These are phyloP conservation scores for Hansenula lynferdii DNA, from an alignment of 1,139 yeast species.

Conservation along the genomic window DNA sequence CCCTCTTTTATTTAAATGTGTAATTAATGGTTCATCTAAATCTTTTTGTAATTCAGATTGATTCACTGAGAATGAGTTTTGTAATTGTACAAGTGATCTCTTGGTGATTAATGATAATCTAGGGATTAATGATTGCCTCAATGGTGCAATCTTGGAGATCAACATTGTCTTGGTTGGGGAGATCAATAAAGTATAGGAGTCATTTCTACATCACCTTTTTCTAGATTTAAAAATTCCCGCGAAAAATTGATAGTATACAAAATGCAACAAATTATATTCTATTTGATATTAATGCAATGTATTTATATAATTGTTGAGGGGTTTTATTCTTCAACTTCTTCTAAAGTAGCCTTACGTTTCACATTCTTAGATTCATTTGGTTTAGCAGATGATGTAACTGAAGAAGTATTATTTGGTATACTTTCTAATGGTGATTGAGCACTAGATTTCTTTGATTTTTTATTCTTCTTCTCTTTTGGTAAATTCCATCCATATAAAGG, in stretches of 20 bases:
- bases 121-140: not conserved
- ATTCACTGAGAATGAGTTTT: slow-evolving; percentile 11
- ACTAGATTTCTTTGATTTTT: slow-evolving; percentile 7
- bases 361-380: slow-evolving; percentile 2
- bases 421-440: slow-evolving; percentile 2
- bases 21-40: slow-evolving; percentile 18
- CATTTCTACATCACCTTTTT: too few relatives aligned
- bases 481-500: slow-evolving; percentile 90
- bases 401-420: not conserved
- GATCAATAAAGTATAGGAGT: too few relatives aligned
- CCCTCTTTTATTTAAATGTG: slow-evolving; percentile 27
- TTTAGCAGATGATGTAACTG: slow-evolving; percentile 3
- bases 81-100: not conserved
- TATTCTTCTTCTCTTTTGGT: slow-evolving; percentile 26
- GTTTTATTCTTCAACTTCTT: slow-evolving; percentile 46
- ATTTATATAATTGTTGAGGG: too few relatives aligned
- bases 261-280: too few relatives aligned
- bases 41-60: slow-evolving; percentile 17
- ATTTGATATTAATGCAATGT: too few relatives aligned
- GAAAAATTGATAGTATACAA: too few relatives aligned
- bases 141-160: too few relatives aligned
- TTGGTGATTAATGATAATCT: not conserved
- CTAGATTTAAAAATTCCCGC: too few relatives aligned
- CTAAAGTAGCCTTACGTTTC: slow-evolving; percentile 35
- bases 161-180: too few relatives aligned